These are phyloP conservation scores for Rhododendron mucronatum DNA, from an alignment of 148 eudicot genomes.

Conservation along the genomic window DNA sequence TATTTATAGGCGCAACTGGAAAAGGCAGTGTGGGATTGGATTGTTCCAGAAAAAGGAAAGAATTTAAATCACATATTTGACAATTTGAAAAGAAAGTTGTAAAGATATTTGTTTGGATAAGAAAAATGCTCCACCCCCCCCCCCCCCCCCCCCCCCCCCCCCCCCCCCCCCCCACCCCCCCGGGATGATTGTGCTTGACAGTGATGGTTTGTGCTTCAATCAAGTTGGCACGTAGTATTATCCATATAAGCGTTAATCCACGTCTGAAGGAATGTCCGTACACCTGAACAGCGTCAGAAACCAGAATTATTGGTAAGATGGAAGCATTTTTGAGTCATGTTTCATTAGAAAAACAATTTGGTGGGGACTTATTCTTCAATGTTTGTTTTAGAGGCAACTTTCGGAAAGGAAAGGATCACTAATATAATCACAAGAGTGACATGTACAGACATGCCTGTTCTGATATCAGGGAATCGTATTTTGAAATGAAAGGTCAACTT, in stretches of 20 bases:
- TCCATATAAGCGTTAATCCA: background rate
- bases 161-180: background rate
- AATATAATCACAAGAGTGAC: background rate
- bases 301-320: background rate
- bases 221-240: conserved; percentile 26
- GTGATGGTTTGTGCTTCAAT: conserved; percentile 21
- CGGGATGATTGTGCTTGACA: conserved; percentile 21
- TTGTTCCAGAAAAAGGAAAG: conserved; percentile 9
- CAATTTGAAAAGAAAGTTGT: background rate
- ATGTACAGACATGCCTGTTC: background rate
- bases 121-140: conserved; percentile 10
- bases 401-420: conserved; percentile 10
- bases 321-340: background rate
- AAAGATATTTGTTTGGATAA: conserved; percentile 25
- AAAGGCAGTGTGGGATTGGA: conserved; percentile 13
- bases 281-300: background rate
- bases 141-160: background rate
- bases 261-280: conserved; percentile 6
- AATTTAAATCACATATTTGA: background rate
- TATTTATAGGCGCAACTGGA: conserved; percentile 31
- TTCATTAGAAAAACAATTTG: background rate
- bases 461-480: background rate
- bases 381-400: conserved; percentile 10
- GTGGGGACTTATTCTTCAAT: conserved; percentile 13
- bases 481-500: conserved; percentile 4